Conservation (phyloP, 495 filamentous ascomycete genomes). For the Neurospora africana region DNA sequence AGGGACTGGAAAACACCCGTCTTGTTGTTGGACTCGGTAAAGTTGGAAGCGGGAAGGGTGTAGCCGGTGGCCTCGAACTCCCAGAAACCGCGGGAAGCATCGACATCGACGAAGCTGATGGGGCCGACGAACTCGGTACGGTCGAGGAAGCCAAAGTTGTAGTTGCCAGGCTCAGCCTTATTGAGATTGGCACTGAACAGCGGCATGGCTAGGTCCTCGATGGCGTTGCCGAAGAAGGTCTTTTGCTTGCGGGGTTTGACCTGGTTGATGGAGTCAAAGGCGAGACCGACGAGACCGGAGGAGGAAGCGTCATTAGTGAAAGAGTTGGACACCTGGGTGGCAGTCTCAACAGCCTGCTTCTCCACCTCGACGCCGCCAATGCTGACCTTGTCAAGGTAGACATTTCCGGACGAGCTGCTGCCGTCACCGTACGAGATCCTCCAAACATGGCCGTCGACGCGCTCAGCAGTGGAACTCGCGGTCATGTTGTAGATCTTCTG, state of each 20-base stretch:
- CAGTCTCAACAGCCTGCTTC: conserved; percentile 64
- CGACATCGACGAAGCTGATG: conserved; percentile 50
- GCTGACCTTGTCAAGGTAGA: conserved; percentile 68
- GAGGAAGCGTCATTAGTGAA: conserved; percentile 55
- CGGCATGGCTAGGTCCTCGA: conserved; percentile 45
- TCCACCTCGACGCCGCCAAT: conserved; percentile 57
- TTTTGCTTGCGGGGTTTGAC: conserved; percentile 50
- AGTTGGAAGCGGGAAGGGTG: conserved; percentile 35
- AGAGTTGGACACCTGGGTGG: conserved; percentile 47
- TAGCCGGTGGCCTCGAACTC: conserved; percentile 54
- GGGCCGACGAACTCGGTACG: conserved; percentile 45
- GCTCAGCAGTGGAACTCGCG: conserved; percentile 36
- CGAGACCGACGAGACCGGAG: conserved; percentile 64
- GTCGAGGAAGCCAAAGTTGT: conserved; percentile 23
- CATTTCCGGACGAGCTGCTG: conserved; percentile 55
- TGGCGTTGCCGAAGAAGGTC: conserved; percentile 70
- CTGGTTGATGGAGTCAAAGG: conserved; percentile 63
- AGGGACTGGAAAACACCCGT: conserved; percentile 50
- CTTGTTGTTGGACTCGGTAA: conserved; percentile 14
- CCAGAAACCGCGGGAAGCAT: conserved; percentile 61
- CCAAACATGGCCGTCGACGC: conserved; percentile 49
- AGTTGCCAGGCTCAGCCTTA: conserved; percentile 28
- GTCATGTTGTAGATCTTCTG: conserved; percentile 46
- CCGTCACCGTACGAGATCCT: conserved; percentile 65
- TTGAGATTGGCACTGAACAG: conserved; percentile 67